These are phyloP conservation scores for Penstemon newberryi DNA, from an alignment of 257 asterid genomes.

Conservation along the genomic window DNA sequence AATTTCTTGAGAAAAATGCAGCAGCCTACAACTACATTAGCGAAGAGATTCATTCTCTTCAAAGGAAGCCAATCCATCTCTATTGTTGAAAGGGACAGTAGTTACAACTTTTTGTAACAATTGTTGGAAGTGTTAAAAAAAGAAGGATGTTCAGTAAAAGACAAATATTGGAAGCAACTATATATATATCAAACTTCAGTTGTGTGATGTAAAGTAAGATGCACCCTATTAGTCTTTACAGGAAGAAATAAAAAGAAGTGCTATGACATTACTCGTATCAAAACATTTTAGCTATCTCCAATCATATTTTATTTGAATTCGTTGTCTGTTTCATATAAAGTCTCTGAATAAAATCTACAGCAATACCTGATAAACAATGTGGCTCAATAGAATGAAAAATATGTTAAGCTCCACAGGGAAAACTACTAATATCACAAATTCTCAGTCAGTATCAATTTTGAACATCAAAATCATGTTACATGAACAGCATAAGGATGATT, in stretches of 20 bases:
- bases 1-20: conserved; percentile 30
- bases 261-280: conserved; percentile 22
- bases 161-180: conserved; percentile 17
- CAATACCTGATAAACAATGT: neutral
- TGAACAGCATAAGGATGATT: no score
- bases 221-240: conserved; percentile 24
- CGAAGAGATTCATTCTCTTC: conserved; percentile 20
- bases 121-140: conserved; percentile 25
- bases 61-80: conserved; percentile 26
- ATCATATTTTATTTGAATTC: conserved; percentile 6
- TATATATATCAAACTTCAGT: conserved; percentile 14
- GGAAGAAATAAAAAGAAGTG: conserved; percentile 33
- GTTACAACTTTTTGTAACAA: conserved; percentile 21
- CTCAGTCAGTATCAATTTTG: no score
- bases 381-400: neutral
- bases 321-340: conserved; percentile 10
- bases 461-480: no score
- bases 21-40: conserved; percentile 46
- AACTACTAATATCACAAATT: no score
- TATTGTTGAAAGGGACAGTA: conserved; percentile 24
- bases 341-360: neutral
- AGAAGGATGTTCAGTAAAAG: conserved; percentile 11
- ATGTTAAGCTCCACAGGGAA: no score
- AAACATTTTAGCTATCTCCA: conserved; percentile 15
- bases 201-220: conserved; percentile 29